Evolutionary conservation across 2,329 filamentous ascomycete genomes (phyloP), one percentile per base, ranked within the genome.

Genomic region (Fusarium graminum): DNA sequence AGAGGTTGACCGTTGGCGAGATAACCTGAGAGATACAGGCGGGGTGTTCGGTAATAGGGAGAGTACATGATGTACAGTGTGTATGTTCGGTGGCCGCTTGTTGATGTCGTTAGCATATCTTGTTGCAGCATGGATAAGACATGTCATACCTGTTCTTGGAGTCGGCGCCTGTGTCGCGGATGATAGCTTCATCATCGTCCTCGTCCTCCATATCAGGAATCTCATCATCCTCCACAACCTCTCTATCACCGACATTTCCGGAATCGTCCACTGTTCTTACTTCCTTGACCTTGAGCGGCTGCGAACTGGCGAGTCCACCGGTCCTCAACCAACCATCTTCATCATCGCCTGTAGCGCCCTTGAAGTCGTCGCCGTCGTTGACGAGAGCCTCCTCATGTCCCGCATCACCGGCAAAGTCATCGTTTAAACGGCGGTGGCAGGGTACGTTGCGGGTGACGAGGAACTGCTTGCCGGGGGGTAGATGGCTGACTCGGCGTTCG

Each of bases 201-300:
- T 98, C 94, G 66, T 98, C 95, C 75, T 98, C 95, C 93, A 98
- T 98, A 75, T 98, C 94, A 0, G 94, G 94, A 64, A 98, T 97
- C 73, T 97, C 94, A 42, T 92, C 88, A 51, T 90, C 90, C 28
- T 89, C 86, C 7, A 92, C 82, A 30, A 88, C 85, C 49, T 89
- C 89, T 56, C 86, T 84, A 58, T 94, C 92, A 14, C 91, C 93
- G 42, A 97, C 83, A 74, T 95, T 94, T 26, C 94, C 94, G 25
- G 91, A 90, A 73, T 97, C 93, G 74, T 97, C 94, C 25, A 97
- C 89, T 0, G 94, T 96, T 71, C 92, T 85, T 40, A 97, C 93
- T 78, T 97, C 93, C 71, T 87, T 85, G 25, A 89, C 89, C 80
- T 91, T 90, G 45, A 91, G 86, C 67, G 92, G 90, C 75, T 93